Conservation (phyloP, 1,284 basidiomycete genomes). For the Apiotrichum gracile region DNA sequence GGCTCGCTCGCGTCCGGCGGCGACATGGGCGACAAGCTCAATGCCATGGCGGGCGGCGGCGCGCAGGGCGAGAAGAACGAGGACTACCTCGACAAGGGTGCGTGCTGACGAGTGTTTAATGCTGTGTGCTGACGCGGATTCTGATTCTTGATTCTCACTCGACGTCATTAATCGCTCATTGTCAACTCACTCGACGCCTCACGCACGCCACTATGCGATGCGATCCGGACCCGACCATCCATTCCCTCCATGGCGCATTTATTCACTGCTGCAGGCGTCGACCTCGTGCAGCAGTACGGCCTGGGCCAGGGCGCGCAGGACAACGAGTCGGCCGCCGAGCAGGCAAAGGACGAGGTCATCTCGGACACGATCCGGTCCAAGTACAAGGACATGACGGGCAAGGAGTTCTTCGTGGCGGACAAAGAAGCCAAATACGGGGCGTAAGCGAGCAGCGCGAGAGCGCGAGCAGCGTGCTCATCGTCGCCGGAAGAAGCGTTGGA, state of each 20-base stretch:
- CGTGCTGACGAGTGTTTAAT: not conserved
- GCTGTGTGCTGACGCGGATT: no score
- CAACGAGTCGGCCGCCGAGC: slow-evolving; percentile 16
- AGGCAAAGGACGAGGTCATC: slow-evolving; percentile 16
- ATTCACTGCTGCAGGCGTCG: slow-evolving; percentile 7
- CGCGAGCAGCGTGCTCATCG: no score
- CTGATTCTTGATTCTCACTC: no score
- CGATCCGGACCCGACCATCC: no score
- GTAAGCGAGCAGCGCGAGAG: no score
- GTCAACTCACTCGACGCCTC: no score
- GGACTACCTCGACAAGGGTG: slow-evolving; percentile 18
- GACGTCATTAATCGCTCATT: no score
- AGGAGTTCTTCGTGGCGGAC: slow-evolving; percentile 9
- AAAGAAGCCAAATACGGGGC: not conserved
- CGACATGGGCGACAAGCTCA: slow-evolving; percentile 13
- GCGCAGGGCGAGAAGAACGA: slow-evolving; percentile 15
- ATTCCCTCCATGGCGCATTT: no score
- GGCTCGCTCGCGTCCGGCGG: slow-evolving; percentile 3
- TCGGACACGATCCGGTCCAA: slow-evolving; percentile 9
- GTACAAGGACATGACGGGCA: slow-evolving; percentile 7
- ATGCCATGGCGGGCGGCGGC: slow-evolving; percentile 14
- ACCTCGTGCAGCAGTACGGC: slow-evolving; percentile 13
- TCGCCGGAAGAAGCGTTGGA: no score
- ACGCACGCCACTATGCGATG: no score
- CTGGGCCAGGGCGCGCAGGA: slow-evolving; percentile 8